Evolutionary conservation across 1,284 basidiomycete species (phyloP).

Genomic region (Mycosarcoma mackinlayi): DNA sequence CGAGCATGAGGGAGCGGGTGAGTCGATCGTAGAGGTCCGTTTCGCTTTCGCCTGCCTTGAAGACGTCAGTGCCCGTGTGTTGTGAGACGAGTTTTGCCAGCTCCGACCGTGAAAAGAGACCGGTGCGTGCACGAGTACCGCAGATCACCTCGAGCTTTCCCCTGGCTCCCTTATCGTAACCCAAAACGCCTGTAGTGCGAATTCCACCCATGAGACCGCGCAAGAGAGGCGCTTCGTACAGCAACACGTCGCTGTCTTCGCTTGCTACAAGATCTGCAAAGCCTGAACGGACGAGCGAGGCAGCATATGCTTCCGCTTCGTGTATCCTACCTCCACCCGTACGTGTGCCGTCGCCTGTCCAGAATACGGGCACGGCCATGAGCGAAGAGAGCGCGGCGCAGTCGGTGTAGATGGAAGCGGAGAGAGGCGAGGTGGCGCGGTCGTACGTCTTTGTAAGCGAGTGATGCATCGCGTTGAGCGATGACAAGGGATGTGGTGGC

Average conservation of each 20-base stretch:
- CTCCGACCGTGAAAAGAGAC: constrained; percentile 46
- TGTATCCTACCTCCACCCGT: constrained; percentile 54
- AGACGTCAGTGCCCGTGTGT: background rate
- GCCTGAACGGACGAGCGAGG: constrained; percentile 59
- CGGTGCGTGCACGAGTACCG: constrained; percentile 32
- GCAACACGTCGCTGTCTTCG: constrained; percentile 68
- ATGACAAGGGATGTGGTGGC: constrained; percentile 10
- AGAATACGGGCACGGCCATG: constrained; percentile 60
- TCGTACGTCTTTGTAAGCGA: constrained; percentile 53
- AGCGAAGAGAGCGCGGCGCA: constrained; percentile 56
- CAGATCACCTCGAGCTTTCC: constrained; percentile 58
- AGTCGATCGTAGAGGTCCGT: constrained; percentile 25
- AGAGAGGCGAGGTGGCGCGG: constrained; percentile 47
- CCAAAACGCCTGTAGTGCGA: constrained; percentile 12
- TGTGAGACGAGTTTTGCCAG: constrained; percentile 10
- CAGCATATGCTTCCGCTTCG: constrained; percentile 67
- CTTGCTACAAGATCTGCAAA: constrained; percentile 66
- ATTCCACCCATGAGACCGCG: constrained; percentile 56
- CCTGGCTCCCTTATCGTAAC: constrained; percentile 11
- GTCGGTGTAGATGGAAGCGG: constrained; percentile 47
- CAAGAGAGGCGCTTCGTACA: constrained; percentile 65
- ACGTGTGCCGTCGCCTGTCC: constrained; percentile 59
- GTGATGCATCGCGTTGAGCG: constrained; percentile 36
- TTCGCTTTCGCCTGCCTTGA: background rate
- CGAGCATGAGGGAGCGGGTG: constrained; percentile 48